phyloP scores from a whole-genome alignment of 148 eudicot genomes.

The Vaccinium corymbosum region DNA sequence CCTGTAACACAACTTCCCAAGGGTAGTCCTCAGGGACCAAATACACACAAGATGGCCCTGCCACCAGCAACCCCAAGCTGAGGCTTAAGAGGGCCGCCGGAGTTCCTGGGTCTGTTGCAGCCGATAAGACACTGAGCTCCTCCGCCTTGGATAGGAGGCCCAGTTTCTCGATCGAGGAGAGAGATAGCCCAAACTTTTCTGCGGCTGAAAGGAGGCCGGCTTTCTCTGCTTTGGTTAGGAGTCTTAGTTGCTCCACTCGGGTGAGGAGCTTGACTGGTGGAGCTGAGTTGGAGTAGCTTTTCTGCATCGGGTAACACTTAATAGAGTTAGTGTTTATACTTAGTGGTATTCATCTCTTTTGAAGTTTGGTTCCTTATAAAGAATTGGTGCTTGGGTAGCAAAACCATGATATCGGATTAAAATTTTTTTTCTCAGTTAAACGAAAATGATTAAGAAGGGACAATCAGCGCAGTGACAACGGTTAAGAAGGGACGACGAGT shows the following conservation, averaged over 20 bases:
- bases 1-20: constrained; percentile 68
- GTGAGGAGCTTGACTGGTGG: constrained; percentile 69
- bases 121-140: constrained; percentile 78
- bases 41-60: constrained; percentile 66
- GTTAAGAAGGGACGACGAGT: background rate
- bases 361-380: background rate
- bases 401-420: background rate
- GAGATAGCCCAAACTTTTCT: constrained; percentile 65
- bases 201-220: constrained; percentile 57
- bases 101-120: constrained; percentile 78
- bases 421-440: background rate
- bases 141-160: constrained; percentile 92
- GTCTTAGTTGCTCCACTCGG: constrained; percentile 80
- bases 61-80: constrained; percentile 50
- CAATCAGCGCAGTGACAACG: background rate
- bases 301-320: constrained; percentile 27
- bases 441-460: background rate
- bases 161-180: constrained; percentile 63
- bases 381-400: background rate
- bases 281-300: constrained; percentile 22
- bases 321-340: background rate
- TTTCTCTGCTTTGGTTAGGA: constrained; percentile 83
- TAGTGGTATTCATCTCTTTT: background rate
- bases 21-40: constrained; percentile 80
- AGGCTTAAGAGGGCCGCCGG: constrained; percentile 58